Percentiles rank a stretch among this genome's conserved stretches.
phyloP scores from a whole-genome alignment of 768 basidiomycete genomes.

The Amanita inopinata region DNA sequence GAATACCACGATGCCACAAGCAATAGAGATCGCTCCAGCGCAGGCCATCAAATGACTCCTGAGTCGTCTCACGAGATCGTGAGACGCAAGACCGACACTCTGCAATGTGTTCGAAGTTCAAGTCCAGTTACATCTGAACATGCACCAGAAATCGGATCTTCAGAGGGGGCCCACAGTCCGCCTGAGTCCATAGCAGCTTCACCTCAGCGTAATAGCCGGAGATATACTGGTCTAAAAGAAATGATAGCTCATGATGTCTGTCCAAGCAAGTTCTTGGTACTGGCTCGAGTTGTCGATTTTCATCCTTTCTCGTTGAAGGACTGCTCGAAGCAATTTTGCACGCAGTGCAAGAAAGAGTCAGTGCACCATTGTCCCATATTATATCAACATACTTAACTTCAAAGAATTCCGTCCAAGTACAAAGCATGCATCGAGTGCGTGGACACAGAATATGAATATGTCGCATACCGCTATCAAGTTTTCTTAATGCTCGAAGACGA shows the following conservation, averaged over 20 bases:
- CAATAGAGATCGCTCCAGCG: no score
- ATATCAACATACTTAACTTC: slow-evolving; percentile 3
- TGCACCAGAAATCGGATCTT: no score
- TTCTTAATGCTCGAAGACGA: slow-evolving; percentile 45
- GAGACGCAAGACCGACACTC: no score
- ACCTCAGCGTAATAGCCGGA: no score
- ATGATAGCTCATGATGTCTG: slow-evolving; percentile 21
- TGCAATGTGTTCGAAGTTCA: no score
- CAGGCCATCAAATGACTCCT: no score
- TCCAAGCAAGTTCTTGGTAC: slow-evolving; percentile 31
- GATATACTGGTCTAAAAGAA: slow-evolving; percentile 26
- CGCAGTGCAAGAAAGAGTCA: slow-evolving; percentile 42
- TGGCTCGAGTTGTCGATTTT: slow-evolving; percentile 45
- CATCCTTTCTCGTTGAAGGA: slow-evolving; percentile 41
- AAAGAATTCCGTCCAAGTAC: slow-evolving; percentile 34
- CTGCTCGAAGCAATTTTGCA: slow-evolving; percentile 40
- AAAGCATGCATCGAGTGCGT: slow-evolving; percentile 42
- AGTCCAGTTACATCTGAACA: no score
- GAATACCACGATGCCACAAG: no score
- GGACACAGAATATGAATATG: slow-evolving; percentile 42
- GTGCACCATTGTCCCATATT: slow-evolving; percentile 11
- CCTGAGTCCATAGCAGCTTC: neutral
- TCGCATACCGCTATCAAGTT: slow-evolving; percentile 38
- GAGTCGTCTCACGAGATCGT: no score
- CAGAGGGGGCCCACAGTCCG: neutral